These are phyloP conservation scores for Stereum hirsutum DNA, from an alignment of 1,284 basidiomycete genomes.

Conservation along the genomic window DNA sequence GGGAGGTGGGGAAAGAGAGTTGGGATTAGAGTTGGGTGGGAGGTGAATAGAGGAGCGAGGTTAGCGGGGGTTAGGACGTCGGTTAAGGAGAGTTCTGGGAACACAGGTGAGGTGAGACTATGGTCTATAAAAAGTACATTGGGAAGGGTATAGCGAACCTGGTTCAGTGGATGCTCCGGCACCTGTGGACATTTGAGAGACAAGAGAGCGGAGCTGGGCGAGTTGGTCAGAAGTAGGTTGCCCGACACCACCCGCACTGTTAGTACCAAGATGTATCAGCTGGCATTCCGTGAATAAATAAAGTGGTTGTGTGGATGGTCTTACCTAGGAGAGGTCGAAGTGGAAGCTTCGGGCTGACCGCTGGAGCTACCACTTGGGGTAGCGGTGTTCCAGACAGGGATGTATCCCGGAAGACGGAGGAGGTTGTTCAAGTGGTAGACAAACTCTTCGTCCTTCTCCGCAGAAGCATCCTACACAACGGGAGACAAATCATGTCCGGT, in stretches of 20 bases:
- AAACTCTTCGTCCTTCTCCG: slow-evolving; percentile 62
- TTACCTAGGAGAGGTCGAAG: no score
- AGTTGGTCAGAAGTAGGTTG: slow-evolving; percentile 47
- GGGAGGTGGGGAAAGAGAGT: slow-evolving; percentile 72
- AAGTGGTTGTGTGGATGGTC: no score
- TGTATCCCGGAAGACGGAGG: slow-evolving; percentile 52
- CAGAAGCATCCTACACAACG: slow-evolving; percentile 51
- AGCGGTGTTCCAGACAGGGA: slow-evolving; percentile 37
- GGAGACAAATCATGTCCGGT: not conserved
- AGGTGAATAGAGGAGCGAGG: slow-evolving; percentile 56
- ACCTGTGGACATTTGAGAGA: slow-evolving; percentile 16
- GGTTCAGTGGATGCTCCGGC: slow-evolving; percentile 8
- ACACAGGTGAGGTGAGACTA: slow-evolving; percentile 6
- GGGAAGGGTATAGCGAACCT: slow-evolving; percentile 7
- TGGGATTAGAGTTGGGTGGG: slow-evolving; percentile 55
- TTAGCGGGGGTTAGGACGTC: slow-evolving; percentile 70
- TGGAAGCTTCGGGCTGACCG: slow-evolving; percentile 10
- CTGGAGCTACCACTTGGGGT: slow-evolving; percentile 10
- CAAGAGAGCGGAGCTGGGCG: slow-evolving; percentile 35
- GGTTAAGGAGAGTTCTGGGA: slow-evolving; percentile 50
- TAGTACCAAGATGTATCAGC: not conserved
- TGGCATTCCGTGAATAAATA: no score
- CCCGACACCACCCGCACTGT: slow-evolving; percentile 1
- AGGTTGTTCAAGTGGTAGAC: slow-evolving; percentile 59
- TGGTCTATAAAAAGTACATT: not conserved